phyloP scores from a whole-genome alignment of 164 flowering plant genomes.

The grape (Vitis vinifera) region ASM3070453v1 NC_081822.1:11488501-11489000 shows the following conservation, averaged over 20 bases:
- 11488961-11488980: constrained; percentile 65
- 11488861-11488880: constrained; percentile 54
- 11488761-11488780: constrained; percentile 33
- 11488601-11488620: constrained; percentile 47
- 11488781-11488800: constrained; percentile 57
- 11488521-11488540: constrained; percentile 63
- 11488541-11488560: constrained; percentile 45
- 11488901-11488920: constrained; percentile 71
- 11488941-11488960: constrained; percentile 36
- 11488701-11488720: constrained; percentile 73
- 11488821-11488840: constrained; percentile 60
- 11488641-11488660: constrained; percentile 65
- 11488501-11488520: constrained; percentile 43
- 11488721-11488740: constrained; percentile 70
- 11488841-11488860: constrained; percentile 66
- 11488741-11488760: constrained; percentile 48
- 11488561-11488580: constrained; percentile 49
- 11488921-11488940: constrained; percentile 44
- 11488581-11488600: constrained; percentile 67
- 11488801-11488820: constrained; percentile 59
- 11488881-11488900: constrained; percentile 70
- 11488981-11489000: constrained; percentile 80
- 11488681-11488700: constrained; percentile 43
- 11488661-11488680: constrained; percentile 60
- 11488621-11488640: constrained; percentile 11